Evolutionary conservation across 1,284 basidiomycete genomes (phyloP), one percentile per base, ranked within the genome.

Genomic region (Austroboletus novae-zelandiae): DNA sequence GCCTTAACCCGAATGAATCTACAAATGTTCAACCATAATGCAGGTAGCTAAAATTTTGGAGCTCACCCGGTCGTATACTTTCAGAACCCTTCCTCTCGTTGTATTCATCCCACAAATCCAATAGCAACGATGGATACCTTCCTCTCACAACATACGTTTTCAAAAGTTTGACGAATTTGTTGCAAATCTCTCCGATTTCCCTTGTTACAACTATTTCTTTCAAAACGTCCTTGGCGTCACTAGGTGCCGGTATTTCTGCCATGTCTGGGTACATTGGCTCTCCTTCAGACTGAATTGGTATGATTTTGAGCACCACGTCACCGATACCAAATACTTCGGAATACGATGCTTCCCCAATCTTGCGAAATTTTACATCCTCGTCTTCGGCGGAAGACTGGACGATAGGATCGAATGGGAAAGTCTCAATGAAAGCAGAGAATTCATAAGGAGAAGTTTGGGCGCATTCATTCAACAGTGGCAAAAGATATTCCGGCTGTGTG

Each of bases 321-420:
- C 85, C 84, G 44, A 94, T 84, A 5, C 86, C 86, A 71, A 93
- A 99, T n/a, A 99, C 97, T 65, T 99, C 96, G 0, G 94, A 97
- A 69, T 91, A 99, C 43, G 91, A 94, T 11, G 96, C 96, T 71
- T 99, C 96, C 41, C 95, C 96, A 47, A 98, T 86, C 71, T 99
- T 99, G 55, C 73, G 75, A 67, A 91, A 90, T 34, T 45, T 61
- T 15, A 57, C 52, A 17, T 63, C 60, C 25, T 55, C 60, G 30
- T 59, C 60, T 27, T 54, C 52, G 15, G 53, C 56, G 15, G 62
- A 61, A 39, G 61, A 64, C 43, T 64, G 74, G 20, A 85, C 75
- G 52, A 85, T 73, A 14, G 80, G 77, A 59, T 91, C 88, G 52
- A 77, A 79, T 10, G 86, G 86, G 60, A 91, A 91, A 27, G 80